Evolutionary conservation across 2,329 filamentous ascomycete species (phyloP).

Genomic region (Epicoccum nigrum): DNA sequence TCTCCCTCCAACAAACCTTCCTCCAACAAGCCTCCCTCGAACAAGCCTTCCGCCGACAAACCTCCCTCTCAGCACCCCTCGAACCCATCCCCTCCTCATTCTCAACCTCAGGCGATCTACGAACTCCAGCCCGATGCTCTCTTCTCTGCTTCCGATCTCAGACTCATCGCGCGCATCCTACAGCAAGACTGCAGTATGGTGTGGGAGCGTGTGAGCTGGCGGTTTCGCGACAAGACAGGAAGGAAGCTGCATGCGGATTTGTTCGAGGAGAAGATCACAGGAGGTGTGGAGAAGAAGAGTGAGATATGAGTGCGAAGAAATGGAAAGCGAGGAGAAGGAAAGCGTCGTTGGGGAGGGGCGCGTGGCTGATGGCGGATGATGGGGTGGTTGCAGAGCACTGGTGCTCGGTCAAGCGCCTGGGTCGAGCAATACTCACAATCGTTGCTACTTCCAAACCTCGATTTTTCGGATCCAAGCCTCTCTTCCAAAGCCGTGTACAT

Average conservation of each 20-base stretch:
- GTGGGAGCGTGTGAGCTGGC: slow-evolving; percentile 56
- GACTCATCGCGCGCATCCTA: slow-evolving; percentile 53
- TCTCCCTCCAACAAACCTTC: neutral
- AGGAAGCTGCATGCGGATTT: slow-evolving; percentile 52
- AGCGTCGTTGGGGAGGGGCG: too few relatives aligned
- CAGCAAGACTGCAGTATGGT: slow-evolving; percentile 51
- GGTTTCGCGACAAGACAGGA: slow-evolving; percentile 58
- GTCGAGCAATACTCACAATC: too few relatives aligned
- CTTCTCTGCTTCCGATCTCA: slow-evolving; percentile 44
- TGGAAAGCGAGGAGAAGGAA: too few relatives aligned
- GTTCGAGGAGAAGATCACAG: slow-evolving; percentile 51
- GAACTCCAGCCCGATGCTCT: slow-evolving; percentile 36
- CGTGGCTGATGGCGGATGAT: too few relatives aligned
- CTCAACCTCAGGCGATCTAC: slow-evolving; percentile 12
- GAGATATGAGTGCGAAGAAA: neutral
- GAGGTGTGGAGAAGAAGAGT: slow-evolving; percentile 18
- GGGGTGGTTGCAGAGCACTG: too few relatives aligned
- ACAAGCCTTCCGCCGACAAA: neutral
- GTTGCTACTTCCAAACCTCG: too few relatives aligned
- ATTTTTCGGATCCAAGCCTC: too few relatives aligned
- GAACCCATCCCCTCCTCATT: neutral
- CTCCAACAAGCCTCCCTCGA: neutral
- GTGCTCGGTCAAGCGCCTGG: too few relatives aligned
- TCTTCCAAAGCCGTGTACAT: too few relatives aligned
- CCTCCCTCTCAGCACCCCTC: slow-evolving; percentile 9